Evolutionary conservation across 2,329 filamentous ascomycete species (phyloP).

Genomic region (Colletotrichum tanaceti): DNA sequence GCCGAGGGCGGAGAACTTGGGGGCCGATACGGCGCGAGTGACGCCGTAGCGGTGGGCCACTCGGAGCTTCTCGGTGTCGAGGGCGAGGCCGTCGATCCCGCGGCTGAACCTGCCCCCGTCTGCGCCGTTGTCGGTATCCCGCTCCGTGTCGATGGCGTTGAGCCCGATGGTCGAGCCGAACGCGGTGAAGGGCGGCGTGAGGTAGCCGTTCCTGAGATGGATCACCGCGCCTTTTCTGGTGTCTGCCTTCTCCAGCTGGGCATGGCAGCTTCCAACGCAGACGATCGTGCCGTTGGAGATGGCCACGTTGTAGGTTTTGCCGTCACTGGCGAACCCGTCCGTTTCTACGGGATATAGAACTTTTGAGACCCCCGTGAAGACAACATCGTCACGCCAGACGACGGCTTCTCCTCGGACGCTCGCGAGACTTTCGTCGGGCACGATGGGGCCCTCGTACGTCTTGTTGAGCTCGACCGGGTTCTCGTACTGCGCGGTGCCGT

Average conservation of each 20-base stretch:
- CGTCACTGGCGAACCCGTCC: conserved; percentile 41
- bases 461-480: conserved; percentile 66
- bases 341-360: conserved; percentile 60
- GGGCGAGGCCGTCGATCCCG: conserved; percentile 66
- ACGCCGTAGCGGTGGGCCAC: conserved; percentile 67
- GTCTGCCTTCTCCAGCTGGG: conserved; percentile 55
- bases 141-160: conserved; percentile 70
- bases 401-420: conserved; percentile 55
- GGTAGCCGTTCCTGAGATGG: conserved; percentile 66
- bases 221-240: conserved; percentile 52
- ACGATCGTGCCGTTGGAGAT: conserved; percentile 65
- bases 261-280: conserved; percentile 66
- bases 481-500: conserved; percentile 69
- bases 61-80: conserved; percentile 68
- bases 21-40: conserved; percentile 68
- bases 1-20: conserved; percentile 54
- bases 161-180: conserved; percentile 72
- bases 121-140: conserved; percentile 63
- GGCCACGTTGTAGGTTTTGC: conserved; percentile 60
- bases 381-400: conserved; percentile 49
- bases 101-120: conserved; percentile 64
- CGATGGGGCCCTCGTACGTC: conserved; percentile 52
- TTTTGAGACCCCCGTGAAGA: conserved; percentile 68
- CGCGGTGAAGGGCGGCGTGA: conserved; percentile 69
- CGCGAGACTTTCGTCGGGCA: conserved; percentile 54